Evolutionary conservation across 345 rosid species (phyloP).

Genomic region (Eucalyptus victrix): DNA sequence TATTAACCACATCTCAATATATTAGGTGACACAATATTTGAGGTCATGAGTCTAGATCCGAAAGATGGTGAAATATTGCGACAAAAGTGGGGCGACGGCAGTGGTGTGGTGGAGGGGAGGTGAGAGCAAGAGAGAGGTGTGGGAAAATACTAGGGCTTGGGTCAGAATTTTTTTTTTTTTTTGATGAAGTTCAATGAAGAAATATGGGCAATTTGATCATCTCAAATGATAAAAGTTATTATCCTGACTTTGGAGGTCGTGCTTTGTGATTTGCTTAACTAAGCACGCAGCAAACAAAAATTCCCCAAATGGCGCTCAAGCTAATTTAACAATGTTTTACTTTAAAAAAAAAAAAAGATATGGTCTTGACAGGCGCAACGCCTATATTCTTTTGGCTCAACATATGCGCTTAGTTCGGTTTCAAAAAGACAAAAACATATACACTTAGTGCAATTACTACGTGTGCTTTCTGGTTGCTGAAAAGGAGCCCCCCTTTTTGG

Average conservation of each 20-base stretch:
- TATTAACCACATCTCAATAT: not conserved
- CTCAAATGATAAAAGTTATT: not conserved
- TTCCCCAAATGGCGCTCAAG: not conserved
- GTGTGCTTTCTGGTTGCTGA: not conserved
- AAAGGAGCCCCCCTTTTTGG: not conserved
- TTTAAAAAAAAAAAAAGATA: no score
- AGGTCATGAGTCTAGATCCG: not conserved
- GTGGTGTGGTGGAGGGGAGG: not conserved
- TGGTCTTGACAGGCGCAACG: not conserved
- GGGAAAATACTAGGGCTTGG: not conserved
- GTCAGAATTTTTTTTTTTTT: not conserved
- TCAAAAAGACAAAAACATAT: not conserved
- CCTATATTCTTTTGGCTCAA: not conserved
- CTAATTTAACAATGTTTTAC: no score
- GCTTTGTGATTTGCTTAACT: not conserved
- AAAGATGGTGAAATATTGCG: not conserved
- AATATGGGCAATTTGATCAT: not conserved
- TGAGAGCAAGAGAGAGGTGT: not conserved
- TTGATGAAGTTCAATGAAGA: no score
- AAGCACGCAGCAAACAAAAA: not conserved
- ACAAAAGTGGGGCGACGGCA: not conserved
- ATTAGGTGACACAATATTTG: not conserved
- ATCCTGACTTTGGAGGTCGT: not conserved
- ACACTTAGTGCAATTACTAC: not conserved
- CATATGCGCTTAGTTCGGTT: not conserved